Evolutionary conservation across 176 grass and related monocot species (phyloP).

Genomic region (bread wheat (Triticum aestivum)): IWGSC_CS_RefSeq_v2.1 NC_057806.1:494168521-494169020

Average conservation of each 20-base stretch:
- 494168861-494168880: not conserved
- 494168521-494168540: not conserved
- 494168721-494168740: constrained; percentile 25
- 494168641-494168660: not conserved
- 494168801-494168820: constrained; percentile 21
- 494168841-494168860: constrained; percentile 5
- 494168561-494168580: not conserved
- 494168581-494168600: not conserved
- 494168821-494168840: constrained; percentile 32
- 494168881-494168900: no score
- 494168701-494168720: constrained; percentile 13
- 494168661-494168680: constrained; percentile 10
- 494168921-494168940: no score
- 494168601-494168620: not conserved
- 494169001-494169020: no score
- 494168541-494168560: constrained; percentile 7
- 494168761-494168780: constrained; percentile 33
- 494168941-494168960: no score
- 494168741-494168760: constrained; percentile 28
- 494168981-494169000: no score
- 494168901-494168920: no score
- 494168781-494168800: constrained; percentile 22
- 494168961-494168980: no score
- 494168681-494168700: constrained; percentile 42
- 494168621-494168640: not conserved